Base-by-base conservation (phyloP, 1,284 basidiomycete species). In the Austroboletus niveus region DNA sequence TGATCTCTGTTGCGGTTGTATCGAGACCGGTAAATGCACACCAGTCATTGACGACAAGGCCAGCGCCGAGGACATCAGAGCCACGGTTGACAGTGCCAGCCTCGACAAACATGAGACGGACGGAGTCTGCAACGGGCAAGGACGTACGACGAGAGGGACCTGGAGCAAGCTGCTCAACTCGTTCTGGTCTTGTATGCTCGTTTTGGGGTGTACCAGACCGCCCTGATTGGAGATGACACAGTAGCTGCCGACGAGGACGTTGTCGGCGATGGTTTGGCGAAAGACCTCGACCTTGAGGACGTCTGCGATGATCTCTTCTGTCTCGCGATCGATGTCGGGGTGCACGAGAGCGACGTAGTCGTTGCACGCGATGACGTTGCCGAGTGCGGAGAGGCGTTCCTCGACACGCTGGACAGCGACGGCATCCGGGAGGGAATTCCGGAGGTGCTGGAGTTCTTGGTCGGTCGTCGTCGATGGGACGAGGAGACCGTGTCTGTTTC, bases 211-310 rank as follows among this genome's bases (percentile, higher is more conserved):
- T 0, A 98, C 97, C 42, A 99, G 79, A 11, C 95, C 96, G 49
- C 97, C 97, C 75, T 98, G 89, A 71, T 99, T 99, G 42, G 92
- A 90, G 64, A 99, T 84, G 47, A 87, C 92, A 65, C 92, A 94
- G 72, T 99, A 99, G 56, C 87, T 91, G 43, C 97, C 97, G 34
- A 99, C 96, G 45, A 99, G 85, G 44, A 96, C 94, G 72, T 99
- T 98, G 64, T 92, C 88, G 11, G 96, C 96, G 58, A 99, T 82
- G 11, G 95, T 99, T 72, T 99, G 96, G 48, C 96, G 80, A 79
- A 99, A 99, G 5, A 99, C 97, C 72, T 99, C 97, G 55, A 99
- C 97, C 73, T 98, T 98, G 60, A 99, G 82, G 11, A 98, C 94
- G 72, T 99, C 97, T 46, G 97, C 96, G 70, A 99, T 98, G 73